phyloP scores from a whole-genome alignment of 495 filamentous ascomycete species.

The Glutinoglossum americanum region DNA sequence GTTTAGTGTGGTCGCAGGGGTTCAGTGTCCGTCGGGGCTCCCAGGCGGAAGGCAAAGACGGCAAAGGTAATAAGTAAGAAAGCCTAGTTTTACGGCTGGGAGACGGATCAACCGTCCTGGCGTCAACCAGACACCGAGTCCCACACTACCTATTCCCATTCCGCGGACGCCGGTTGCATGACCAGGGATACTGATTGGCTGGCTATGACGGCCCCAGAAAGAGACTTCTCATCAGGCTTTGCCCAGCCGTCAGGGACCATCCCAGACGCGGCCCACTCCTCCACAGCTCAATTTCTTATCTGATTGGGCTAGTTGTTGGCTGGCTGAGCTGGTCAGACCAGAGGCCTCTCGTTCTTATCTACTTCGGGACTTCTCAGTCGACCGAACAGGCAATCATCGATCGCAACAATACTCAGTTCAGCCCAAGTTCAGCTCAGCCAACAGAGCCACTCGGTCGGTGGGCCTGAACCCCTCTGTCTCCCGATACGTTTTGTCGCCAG shows the following conservation, averaged over 20 bases:
- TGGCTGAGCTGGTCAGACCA: background rate
- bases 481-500: background rate
- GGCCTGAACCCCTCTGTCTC: background rate
- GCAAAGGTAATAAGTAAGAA: background rate
- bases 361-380: background rate
- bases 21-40: background rate
- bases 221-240: background rate
- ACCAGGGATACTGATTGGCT: background rate
- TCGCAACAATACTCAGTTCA: background rate
- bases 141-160: background rate
- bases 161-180: background rate
- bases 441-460: too few relatives aligned
- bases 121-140: background rate
- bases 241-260: background rate
- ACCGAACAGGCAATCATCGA: background rate
- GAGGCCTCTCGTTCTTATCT: background rate
- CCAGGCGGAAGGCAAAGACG: background rate
- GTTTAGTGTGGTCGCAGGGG: background rate
- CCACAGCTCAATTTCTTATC: background rate
- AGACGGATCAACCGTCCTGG: background rate
- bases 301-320: background rate
- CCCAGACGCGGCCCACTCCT: background rate
- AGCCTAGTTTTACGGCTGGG: background rate
- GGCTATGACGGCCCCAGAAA: background rate
- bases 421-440: background rate